Conservation (phyloP, 1,139 yeast genomes). For the Diutina ranongensis region DNA sequence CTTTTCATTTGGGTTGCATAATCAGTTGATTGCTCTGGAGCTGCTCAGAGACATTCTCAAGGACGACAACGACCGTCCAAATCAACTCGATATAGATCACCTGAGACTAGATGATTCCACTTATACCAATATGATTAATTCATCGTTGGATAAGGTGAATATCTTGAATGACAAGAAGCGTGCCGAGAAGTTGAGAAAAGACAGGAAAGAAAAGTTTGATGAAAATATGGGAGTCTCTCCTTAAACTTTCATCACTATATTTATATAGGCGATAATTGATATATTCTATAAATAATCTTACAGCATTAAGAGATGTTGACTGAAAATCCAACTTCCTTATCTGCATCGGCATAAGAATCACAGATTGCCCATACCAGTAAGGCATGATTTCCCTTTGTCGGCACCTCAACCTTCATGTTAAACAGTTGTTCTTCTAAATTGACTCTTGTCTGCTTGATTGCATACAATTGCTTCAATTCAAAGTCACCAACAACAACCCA, state of each 20-base stretch:
- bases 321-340: slow-evolving; percentile 57
- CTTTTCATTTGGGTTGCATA: slow-evolving; percentile 58
- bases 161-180: slow-evolving; percentile 3
- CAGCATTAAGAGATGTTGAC: slow-evolving; percentile 12
- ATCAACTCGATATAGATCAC: neutral
- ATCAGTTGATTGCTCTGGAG: slow-evolving; percentile 44
- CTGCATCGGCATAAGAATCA: slow-evolving; percentile 86
- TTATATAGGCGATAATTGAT: too few species aligned
- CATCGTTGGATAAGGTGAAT: neutral
- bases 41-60: slow-evolving; percentile 15
- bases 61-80: neutral
- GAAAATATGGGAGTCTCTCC: neutral
- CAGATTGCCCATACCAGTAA: slow-evolving; percentile 79
- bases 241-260: too few species aligned
- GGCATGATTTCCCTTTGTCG: slow-evolving; percentile 47
- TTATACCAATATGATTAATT: neutral
- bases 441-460: slow-evolving; percentile 57
- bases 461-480: slow-evolving; percentile 49
- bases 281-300: neutral
- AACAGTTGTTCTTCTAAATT: slow-evolving; percentile 41
- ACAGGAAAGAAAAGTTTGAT: neutral
- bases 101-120: neutral
- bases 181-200: neutral
- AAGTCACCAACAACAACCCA: slow-evolving; percentile 76
- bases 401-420: slow-evolving; percentile 44